phyloP scores from a whole-genome alignment of 2,329 filamentous ascomycete genomes.

The Juglanconis oblonga region DNA sequence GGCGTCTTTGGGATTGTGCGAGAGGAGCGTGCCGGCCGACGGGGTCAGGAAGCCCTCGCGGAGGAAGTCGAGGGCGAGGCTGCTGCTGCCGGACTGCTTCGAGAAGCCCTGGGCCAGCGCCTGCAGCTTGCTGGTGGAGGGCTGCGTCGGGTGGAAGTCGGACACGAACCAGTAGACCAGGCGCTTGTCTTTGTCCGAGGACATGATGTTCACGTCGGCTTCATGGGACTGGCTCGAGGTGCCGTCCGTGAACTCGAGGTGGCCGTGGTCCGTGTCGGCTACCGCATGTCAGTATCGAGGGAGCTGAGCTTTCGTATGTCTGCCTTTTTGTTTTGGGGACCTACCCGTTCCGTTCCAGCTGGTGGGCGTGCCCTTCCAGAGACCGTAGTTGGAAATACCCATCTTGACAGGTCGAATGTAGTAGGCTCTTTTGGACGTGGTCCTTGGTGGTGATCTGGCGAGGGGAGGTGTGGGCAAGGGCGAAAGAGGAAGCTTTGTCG shows the following conservation, averaged over 20 bases:
- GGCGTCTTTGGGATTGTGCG: slow-evolving; percentile 8
- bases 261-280: slow-evolving; percentile 18
- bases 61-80: slow-evolving; percentile 21
- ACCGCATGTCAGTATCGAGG: not conserved
- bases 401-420: slow-evolving; percentile 10
- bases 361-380: slow-evolving; percentile 22
- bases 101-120: slow-evolving; percentile 19
- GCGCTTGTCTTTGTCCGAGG: slow-evolving; percentile 21
- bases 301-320: not conserved
- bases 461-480: no score
- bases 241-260: slow-evolving; percentile 22
- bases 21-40: slow-evolving; percentile 18
- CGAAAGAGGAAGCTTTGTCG: no score
- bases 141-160: slow-evolving; percentile 33
- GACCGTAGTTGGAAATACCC: slow-evolving; percentile 21
- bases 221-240: slow-evolving; percentile 8
- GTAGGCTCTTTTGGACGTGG: not conserved
- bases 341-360: slow-evolving; percentile 18
- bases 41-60: slow-evolving; percentile 23
- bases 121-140: slow-evolving; percentile 17
- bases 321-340: not conserved
- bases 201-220: slow-evolving; percentile 26
- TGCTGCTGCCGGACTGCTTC: slow-evolving; percentile 11
- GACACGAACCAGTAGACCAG: slow-evolving; percentile 50
- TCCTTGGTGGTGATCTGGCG: no score